Percentiles rank a stretch among this genome's conserved stretches.
Evolutionary conservation across 257 asterid species (phyloP).

Genomic region (Haberlea rhodopensis): DNA sequence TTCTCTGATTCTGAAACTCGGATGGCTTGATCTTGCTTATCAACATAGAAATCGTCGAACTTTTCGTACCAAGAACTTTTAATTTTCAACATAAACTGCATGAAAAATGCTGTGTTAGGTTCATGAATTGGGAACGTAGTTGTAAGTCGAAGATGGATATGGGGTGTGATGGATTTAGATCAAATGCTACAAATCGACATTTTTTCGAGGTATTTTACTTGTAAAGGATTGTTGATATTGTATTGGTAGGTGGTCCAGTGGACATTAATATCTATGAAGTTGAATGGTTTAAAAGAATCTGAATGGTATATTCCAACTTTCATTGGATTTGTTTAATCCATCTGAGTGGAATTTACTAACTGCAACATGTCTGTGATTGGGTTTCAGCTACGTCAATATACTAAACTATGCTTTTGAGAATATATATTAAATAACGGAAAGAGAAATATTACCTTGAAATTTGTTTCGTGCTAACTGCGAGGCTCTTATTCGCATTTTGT

Average conservation of each 20-base stretch:
- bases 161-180: background rate
- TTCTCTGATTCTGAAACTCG: constrained; percentile 16
- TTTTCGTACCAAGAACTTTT: constrained; percentile 34
- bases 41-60: constrained; percentile 52
- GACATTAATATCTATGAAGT: constrained; percentile 24
- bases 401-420: constrained; percentile 22
- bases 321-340: constrained; percentile 28
- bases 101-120: background rate
- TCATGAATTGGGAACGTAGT: background rate
- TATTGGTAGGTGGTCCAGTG: constrained; percentile 35
- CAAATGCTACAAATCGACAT: background rate
- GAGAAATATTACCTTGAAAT: background rate
- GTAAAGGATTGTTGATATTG: constrained; percentile 27
- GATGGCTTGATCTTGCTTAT: constrained; percentile 28
- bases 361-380: constrained; percentile 29
- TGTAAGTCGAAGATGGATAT: background rate
- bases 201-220: constrained; percentile 18
- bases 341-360: constrained; percentile 24
- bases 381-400: constrained; percentile 25
- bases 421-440: constrained; percentile 5
- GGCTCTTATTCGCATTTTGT: background rate
- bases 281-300: constrained; percentile 43
- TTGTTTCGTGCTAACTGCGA: background rate
- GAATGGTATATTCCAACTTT: constrained; percentile 41
- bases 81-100: background rate